These are phyloP conservation scores for Penicillium sp. DNA, from an alignment of 2,329 filamentous ascomycete species.

Conservation along the genomic window DNA sequence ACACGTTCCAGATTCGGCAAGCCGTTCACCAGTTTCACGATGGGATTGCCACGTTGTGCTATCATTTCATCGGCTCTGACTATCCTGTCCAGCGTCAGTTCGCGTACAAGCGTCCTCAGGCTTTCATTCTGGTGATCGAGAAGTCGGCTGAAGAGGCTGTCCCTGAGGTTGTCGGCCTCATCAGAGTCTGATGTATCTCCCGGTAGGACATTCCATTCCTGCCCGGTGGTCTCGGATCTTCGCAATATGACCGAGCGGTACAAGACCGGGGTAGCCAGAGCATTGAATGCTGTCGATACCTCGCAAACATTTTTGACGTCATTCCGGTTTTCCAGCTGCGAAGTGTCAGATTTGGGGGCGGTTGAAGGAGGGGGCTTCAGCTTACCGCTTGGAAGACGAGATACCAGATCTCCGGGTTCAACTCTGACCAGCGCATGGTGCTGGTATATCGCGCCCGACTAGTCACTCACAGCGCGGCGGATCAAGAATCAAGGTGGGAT, in stretches of 20 bases:
- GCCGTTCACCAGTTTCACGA: neutral
- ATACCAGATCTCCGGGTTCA: constrained; percentile 5
- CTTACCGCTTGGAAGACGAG: constrained; percentile 5
- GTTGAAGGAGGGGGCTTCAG: neutral
- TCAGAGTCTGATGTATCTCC: no score
- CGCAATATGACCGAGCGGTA: constrained; percentile 5
- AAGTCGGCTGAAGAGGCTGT: constrained; percentile 1
- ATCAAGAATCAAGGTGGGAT: no score
- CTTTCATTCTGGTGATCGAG: constrained; percentile 1
- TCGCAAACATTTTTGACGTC: constrained; percentile 3
- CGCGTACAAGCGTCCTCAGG: constrained; percentile 1
- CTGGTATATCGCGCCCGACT: no score
- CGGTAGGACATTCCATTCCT: no score
- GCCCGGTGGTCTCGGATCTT: no score
- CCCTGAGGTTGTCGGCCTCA: no score
- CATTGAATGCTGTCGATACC: constrained; percentile 3
- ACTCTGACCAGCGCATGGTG: no score
- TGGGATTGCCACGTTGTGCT: constrained; percentile 1
- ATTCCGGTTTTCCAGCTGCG: neutral
- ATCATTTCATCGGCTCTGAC: no score
- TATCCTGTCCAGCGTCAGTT: no score
- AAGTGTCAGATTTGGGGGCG: neutral
- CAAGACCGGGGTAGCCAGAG: constrained; percentile 3
- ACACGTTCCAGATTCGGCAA: constrained; percentile 3
- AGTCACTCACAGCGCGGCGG: no score